phyloP scores from a whole-genome alignment of 768 basidiomycete species.

The Pleurotus salmoneostramineus region DNA sequence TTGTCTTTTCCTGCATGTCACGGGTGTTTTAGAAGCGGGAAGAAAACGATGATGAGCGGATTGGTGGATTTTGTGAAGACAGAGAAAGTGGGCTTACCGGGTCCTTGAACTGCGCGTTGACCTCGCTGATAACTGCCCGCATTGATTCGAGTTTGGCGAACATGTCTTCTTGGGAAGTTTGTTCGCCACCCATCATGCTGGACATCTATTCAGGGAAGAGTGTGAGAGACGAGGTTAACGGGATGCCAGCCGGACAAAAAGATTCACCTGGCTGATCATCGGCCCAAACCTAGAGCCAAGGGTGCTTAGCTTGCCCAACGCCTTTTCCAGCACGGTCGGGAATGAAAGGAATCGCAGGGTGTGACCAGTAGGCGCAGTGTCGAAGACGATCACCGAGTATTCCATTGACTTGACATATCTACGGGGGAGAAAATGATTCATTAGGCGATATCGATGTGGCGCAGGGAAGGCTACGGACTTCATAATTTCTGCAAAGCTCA shows the following conservation, averaged over 20 bases:
- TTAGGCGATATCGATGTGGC: not conserved
- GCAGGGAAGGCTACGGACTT: conserved; percentile 55
- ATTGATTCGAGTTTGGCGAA: conserved; percentile 97
- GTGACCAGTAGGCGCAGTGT: conserved; percentile 98
- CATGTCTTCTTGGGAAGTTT: conserved; percentile 94
- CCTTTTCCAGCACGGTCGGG: conserved; percentile 96
- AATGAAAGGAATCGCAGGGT: conserved; percentile 99
- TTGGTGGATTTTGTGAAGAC: not conserved
- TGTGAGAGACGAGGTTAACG: not conserved
- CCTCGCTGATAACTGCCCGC: conserved; percentile 96
- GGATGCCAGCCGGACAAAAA: too few relatives aligned
- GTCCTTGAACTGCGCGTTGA: conserved; percentile 99
- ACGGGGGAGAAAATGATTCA: conserved; percentile 7
- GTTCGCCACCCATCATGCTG: conserved; percentile 91
- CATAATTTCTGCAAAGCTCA: conserved; percentile 99
- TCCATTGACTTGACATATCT: conserved; percentile 99
- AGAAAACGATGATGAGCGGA: not conserved
- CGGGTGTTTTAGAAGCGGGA: not conserved
- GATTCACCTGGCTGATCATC: conserved; percentile 80
- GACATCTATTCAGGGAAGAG: conserved; percentile 61
- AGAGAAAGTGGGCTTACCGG: conserved; percentile 53
- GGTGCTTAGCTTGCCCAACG: conserved; percentile 88
- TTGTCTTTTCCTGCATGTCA: conserved; percentile 83
- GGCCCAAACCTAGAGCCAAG: conserved; percentile 96
- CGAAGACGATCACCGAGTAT: conserved; percentile 99